Conservation (phyloP, 2,329 filamentous ascomycete species). For the Verticillium zaregamsianum region DNA sequence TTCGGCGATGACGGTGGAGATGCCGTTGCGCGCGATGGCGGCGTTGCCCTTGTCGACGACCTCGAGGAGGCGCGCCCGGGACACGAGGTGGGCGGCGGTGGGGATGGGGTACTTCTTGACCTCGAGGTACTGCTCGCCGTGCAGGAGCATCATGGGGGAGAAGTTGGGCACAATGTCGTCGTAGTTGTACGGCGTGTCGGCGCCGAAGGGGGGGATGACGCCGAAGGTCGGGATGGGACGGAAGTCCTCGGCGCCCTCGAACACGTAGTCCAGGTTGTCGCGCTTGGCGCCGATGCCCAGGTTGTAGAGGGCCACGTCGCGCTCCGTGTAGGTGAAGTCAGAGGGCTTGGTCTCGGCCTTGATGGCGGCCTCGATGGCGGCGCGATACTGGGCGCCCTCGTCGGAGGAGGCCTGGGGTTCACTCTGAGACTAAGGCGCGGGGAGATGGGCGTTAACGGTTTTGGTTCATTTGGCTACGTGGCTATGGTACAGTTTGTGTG, state of each 20-base stretch:
- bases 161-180: conserved; percentile 91
- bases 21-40: conserved; percentile 75
- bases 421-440: not conserved
- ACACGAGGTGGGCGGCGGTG: conserved; percentile 72
- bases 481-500: conserved; percentile 15
- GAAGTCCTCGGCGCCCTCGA: conserved; percentile 88
- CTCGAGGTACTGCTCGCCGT: conserved; percentile 98
- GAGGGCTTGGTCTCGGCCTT: conserved; percentile 66
- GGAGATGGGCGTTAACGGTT: not conserved
- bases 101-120: conserved; percentile 89
- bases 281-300: conserved; percentile 89
- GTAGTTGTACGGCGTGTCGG: conserved; percentile 73
- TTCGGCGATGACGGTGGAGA: conserved; percentile 78
- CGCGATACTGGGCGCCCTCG: conserved; percentile 52
- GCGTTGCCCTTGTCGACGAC: conserved; percentile 94
- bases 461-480: conserved; percentile 11
- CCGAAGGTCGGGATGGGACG: conserved; percentile 93
- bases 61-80: conserved; percentile 78
- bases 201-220: conserved; percentile 90
- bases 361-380: conserved; percentile 73
- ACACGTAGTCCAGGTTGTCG: conserved; percentile 81
- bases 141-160: conserved; percentile 96
- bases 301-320: conserved; percentile 93
- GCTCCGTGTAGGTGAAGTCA: conserved; percentile 78
- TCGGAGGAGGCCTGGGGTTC: not conserved